A percentile compares a stretch with the other conserved stretches of the same genome.
These are phyloP conservation scores for Boletus eberwhitei DNA, from an alignment of 768 basidiomycete species.

Conservation along the genomic window DNA sequence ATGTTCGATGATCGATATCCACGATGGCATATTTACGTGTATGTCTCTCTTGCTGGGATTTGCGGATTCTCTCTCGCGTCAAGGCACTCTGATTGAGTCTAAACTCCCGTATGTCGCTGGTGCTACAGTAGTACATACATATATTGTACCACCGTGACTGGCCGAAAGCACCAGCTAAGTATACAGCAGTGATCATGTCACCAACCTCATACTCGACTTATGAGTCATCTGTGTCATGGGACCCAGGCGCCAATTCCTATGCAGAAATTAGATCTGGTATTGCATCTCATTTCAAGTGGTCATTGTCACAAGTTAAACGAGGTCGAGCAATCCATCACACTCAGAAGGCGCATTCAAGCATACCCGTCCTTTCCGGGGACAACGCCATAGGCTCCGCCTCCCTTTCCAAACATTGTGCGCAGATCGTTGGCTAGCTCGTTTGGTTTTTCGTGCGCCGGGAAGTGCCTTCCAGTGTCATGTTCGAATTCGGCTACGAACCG, in stretches of 20 bases:
- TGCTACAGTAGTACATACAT: too few species aligned
- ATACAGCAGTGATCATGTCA: neutral
- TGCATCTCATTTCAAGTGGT: neutral
- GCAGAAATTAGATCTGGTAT: neutral
- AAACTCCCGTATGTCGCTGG: too few species aligned
- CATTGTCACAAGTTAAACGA: conserved; percentile 35
- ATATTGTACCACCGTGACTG: too few species aligned
- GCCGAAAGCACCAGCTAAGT: too few species aligned
- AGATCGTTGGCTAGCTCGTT: conserved; percentile 47
- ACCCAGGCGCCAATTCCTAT: neutral
- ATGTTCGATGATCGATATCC: too few species aligned
- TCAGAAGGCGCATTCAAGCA: conserved; percentile 27
- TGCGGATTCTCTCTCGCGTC: too few species aligned
- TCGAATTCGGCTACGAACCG: conserved; percentile 46
- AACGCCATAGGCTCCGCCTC: conserved; percentile 47
- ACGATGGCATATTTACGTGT: too few species aligned
- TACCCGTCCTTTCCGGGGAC: conserved; percentile 46
- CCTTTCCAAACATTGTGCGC: conserved; percentile 54
- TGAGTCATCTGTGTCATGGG: neutral
- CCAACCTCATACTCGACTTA: neutral
- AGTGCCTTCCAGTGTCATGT: conserved; percentile 55
- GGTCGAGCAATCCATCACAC: neutral
- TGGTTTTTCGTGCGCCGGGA: conserved; percentile 53
- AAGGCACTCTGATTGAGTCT: too few species aligned
- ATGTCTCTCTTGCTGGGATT: too few species aligned